Percentiles rank a stretch among this genome's conserved stretches.
Evolutionary conservation across 495 filamentous ascomycete genomes (phyloP).

Genomic region (Neurospora sp.): DNA sequence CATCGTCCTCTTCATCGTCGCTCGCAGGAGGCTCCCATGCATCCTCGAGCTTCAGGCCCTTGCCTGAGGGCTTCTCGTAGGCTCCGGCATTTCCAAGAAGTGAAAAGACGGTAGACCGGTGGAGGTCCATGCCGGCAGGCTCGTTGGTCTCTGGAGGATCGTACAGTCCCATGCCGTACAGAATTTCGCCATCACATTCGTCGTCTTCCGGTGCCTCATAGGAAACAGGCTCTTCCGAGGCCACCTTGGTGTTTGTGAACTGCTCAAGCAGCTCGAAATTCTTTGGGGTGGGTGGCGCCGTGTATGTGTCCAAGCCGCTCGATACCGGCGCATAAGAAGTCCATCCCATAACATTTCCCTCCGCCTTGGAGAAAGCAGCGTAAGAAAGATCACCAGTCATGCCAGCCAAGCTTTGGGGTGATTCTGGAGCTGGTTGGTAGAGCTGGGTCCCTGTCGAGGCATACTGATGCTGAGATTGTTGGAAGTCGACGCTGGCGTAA

Average conservation of each 20-base stretch:
- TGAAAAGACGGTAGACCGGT: constrained; percentile 40
- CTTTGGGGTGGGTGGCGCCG: constrained; percentile 53
- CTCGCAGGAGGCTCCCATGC: constrained; percentile 62
- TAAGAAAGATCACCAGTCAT: constrained; percentile 9
- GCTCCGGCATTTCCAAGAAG: constrained; percentile 32
- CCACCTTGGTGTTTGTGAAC: constrained; percentile 26
- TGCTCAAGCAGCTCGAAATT: constrained; percentile 26
- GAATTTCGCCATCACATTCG: constrained; percentile 51
- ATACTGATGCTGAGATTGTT: constrained; percentile 4
- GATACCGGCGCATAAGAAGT: constrained; percentile 21
- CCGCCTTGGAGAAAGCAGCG: constrained; percentile 6
- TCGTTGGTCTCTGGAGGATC: constrained; percentile 46
- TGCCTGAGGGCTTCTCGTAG: constrained; percentile 38
- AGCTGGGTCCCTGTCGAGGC: not conserved
- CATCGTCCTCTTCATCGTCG: constrained; percentile 50
- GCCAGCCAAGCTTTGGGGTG: not conserved
- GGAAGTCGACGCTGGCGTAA: constrained; percentile 16
- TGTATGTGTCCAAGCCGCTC: constrained; percentile 26
- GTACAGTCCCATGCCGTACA: constrained; percentile 79
- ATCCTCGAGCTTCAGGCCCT: constrained; percentile 75
- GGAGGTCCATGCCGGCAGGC: constrained; percentile 27
- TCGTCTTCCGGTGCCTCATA: constrained; percentile 31
- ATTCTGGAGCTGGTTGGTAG: not conserved
- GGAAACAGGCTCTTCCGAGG: constrained; percentile 35
- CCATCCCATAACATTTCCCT: constrained; percentile 26